Evolutionary conservation across 139 green algal genomes (phyloP), one percentile per base, ranked within the genome.

Genomic region (Chlorella sp.): DNA sequence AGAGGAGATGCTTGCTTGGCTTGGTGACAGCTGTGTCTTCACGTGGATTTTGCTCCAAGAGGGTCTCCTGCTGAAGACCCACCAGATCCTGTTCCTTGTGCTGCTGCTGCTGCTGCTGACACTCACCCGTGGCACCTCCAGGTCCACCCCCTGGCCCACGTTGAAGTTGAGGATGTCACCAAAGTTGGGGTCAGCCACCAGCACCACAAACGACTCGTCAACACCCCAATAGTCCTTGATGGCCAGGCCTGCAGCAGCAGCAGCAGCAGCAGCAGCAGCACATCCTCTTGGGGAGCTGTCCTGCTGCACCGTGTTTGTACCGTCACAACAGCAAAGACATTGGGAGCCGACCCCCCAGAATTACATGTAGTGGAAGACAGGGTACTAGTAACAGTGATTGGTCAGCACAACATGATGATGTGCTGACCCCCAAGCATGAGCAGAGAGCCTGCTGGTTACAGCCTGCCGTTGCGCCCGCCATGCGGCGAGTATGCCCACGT

Each of bases 111-210:
- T n/a, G n/a, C n/a, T n/a, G n/a, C n/a, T n/a, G n/a, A n/a, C n/a
- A n/a, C 42, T 55, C 42, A 55, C 42, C 79, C 77, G 64, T 0
- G 93, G 92, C 32, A 98, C 90, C 51, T 89, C 80, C 67, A 98
- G 82, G 81, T 98, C 94, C 26, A 98, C 78, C 62, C 84, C 87
- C 2, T 76, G 49, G 0, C 95, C 94, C 20, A 99, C 92, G 75
- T 98, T 98, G 85, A 99, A 98, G 82, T 99, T 99, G 4, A 98
- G 83, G 72, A 98, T 95, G 83, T 98, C 90, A 31, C 76, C 85
- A 36, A 91, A 86, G 62, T 77, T 85, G 32, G 89, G 89, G 61
- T 94, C 92, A 10, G 91, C 93, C 17, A 97, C 93, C 77, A 97
- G 93, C 26, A 97, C 91, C 3, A 97, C 83, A 0, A 92, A 97